Base-by-base conservation (phyloP, 352 stramenopile genomes). In the Globisporangium canariense region DNA sequence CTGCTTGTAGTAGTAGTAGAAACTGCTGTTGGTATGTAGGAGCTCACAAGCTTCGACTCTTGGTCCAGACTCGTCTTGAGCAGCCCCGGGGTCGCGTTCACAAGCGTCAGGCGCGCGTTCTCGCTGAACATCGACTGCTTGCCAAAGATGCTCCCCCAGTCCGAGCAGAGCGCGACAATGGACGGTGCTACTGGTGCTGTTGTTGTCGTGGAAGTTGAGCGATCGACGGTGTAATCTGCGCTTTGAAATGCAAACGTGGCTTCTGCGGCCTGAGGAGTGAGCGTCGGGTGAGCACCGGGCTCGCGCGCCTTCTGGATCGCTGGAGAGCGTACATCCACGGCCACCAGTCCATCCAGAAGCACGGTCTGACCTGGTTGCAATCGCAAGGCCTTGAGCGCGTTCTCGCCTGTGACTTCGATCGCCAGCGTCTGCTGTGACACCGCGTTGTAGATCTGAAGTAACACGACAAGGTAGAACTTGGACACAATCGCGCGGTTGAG, bases 131-230 rank as follows among this genome's bases (percentile, higher is more conserved):
- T 66, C 22, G 79, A 86, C 57, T 90, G 81, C 18, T 73, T 77
- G 2, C 81, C 81, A 54, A 90, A 90, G 22, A 90, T 78, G 20
- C 58, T 79, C 22, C 71, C 70, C 81, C 81, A 90, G 60, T 90
- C 81, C 2, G 81, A 88, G 55, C 79, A 83, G n/a, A 90, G 56
- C 3, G 67, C 76, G 1, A 89, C 74, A 50, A 87, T 28, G 4
- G 32, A 58, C 2, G 30, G 28, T 1, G 30, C n/a, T 30, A 9
- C 8, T 18, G 32, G 2, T 46, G n/a, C 8, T 18, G 32, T 7
- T 46, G n/a, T 0, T 49, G 41, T 22, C 13, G 16, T 4, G 18
- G 14, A 20, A 40, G 53, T 22, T 7, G 8, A 13, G 4, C 16
- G n/a, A 41, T 67, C 64, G 20, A 52, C 62, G 25, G 70, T 55